A percentile compares a stretch with the other conserved stretches of the same genome.
These are phyloP conservation scores for Cladorrhinum sp. DNA, from an alignment of 2,329 filamentous ascomycete genomes.

Conservation along the genomic window DNA sequence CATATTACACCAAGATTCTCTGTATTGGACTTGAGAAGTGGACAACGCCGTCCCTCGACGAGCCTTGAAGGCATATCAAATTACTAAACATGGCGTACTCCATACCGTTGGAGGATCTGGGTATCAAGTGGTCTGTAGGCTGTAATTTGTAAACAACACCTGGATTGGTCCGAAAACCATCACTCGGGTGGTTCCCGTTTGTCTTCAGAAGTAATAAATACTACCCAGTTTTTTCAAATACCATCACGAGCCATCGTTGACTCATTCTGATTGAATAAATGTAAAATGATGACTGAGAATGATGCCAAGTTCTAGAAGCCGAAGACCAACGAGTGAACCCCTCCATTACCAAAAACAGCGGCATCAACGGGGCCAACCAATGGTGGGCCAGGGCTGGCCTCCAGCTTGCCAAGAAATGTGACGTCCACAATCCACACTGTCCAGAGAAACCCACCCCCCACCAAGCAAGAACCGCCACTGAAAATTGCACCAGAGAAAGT, in stretches of 20 bases:
- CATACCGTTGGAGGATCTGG: background rate
- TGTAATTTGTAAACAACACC: too few species aligned
- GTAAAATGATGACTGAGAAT: background rate
- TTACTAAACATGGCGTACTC: background rate
- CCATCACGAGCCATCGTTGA: background rate
- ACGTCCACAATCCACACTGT: slow-evolving; percentile 19
- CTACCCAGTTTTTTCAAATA: background rate
- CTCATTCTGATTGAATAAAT: background rate
- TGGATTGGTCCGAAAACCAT: too few species aligned
- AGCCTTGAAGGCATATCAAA: background rate
- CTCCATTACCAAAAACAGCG: background rate
- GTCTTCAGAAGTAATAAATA: background rate
- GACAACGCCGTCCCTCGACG: too few species aligned
- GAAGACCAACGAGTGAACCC: background rate
- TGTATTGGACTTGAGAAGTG: too few species aligned
- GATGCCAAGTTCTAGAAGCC: background rate
- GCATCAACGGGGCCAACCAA: background rate
- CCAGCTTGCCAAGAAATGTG: slow-evolving; percentile 22
- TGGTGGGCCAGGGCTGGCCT: slow-evolving; percentile 14
- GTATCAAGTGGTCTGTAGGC: too few species aligned
- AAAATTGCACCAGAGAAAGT: slow-evolving; percentile 18
- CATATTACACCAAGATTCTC: too few species aligned
- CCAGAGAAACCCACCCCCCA: slow-evolving; percentile 11
- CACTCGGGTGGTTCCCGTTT: background rate
- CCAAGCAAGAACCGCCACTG: slow-evolving; percentile 25